phyloP scores from a whole-genome alignment of 2,329 filamentous ascomycete species.

The Neopestalotiopsis sp. region DNA sequence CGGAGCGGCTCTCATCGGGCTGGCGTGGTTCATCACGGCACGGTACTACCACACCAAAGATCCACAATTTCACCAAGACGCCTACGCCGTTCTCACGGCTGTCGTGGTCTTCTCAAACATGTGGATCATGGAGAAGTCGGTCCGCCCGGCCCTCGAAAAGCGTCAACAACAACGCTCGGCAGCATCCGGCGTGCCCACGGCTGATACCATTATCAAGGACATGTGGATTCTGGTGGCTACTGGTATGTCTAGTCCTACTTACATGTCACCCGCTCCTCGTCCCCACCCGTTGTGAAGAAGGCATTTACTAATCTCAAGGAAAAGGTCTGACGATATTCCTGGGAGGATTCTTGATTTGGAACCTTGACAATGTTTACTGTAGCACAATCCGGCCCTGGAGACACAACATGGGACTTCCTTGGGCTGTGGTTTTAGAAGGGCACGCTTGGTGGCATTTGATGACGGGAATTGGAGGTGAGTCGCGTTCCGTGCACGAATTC shows the following conservation, averaged over 20 bases:
- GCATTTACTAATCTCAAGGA: not conserved
- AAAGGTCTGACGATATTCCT: conserved; percentile 73
- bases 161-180: conserved; percentile 56
- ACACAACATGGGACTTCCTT: conserved; percentile 73
- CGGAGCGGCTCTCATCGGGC: conserved; percentile 58
- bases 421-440: conserved; percentile 73
- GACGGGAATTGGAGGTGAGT: conserved; percentile 68
- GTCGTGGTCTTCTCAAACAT: conserved; percentile 75
- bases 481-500: not conserved
- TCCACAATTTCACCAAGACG: conserved; percentile 81
- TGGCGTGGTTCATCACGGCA: conserved; percentile 73
- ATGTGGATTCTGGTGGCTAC: conserved; percentile 79
- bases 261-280: not conserved
- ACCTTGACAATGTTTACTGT: conserved; percentile 80
- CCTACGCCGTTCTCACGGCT: conserved; percentile 75
- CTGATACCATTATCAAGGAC: conserved; percentile 49
- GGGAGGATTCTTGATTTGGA: conserved; percentile 79
- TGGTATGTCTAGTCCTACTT: conserved; percentile 39
- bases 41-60: conserved; percentile 82
- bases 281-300: not conserved
- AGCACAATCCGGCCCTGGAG: conserved; percentile 68
- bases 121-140: conserved; percentile 69
- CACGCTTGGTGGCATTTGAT: conserved; percentile 75
- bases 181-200: conserved; percentile 29
- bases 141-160: conserved; percentile 52